phyloP scores from a whole-genome alignment of 2,329 filamentous ascomycete species.

The Lachnellula arida region DNA sequence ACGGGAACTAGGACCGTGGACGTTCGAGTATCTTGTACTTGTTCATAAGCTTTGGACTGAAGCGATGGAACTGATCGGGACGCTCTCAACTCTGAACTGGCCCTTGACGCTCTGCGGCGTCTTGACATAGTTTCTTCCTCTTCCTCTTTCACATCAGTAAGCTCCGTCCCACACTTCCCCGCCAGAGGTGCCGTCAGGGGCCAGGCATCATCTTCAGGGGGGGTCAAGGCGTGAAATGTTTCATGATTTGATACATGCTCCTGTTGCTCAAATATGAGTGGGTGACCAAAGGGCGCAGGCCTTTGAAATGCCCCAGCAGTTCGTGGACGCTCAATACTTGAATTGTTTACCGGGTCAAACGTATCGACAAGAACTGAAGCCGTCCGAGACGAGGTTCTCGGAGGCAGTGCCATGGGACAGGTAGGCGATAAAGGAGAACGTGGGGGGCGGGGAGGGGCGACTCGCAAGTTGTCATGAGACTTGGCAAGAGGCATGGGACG shows the following conservation, averaged over 20 bases:
- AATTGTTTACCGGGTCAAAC: conserved; percentile 35
- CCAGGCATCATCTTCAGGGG: conserved; percentile 41
- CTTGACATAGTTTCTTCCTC: conserved; percentile 44
- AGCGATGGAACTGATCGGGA: conserved; percentile 31
- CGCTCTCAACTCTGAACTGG: conserved; percentile 25
- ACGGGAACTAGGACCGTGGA: conserved; percentile 18
- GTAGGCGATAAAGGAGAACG: conserved; percentile 40
- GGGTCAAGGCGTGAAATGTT: conserved; percentile 39
- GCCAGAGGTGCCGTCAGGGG: conserved; percentile 34
- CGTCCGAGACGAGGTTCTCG: conserved; percentile 50
- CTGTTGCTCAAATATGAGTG: conserved; percentile 26
- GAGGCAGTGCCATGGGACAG: conserved; percentile 43
- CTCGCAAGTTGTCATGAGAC: conserved; percentile 36
- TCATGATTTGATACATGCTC: conserved; percentile 20
- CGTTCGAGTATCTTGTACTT: conserved; percentile 12
- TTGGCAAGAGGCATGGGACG: conserved; percentile 33
- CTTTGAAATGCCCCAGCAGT: conserved; percentile 44
- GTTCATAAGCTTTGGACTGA: conserved; percentile 39
- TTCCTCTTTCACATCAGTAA: conserved; percentile 60
- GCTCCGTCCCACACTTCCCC: conserved; percentile 29
- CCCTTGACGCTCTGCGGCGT: conserved; percentile 23
- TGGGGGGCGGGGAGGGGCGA: conserved; percentile 45
- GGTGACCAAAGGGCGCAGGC: conserved; percentile 38
- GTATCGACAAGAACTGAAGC: conserved; percentile 43
- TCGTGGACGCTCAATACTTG: conserved; percentile 39